A percentile compares a stretch with the other conserved stretches of the same genome.
Evolutionary conservation across 1,139 yeast species (phyloP).

Genomic region (Casaregolazyma suthepensis): DNA sequence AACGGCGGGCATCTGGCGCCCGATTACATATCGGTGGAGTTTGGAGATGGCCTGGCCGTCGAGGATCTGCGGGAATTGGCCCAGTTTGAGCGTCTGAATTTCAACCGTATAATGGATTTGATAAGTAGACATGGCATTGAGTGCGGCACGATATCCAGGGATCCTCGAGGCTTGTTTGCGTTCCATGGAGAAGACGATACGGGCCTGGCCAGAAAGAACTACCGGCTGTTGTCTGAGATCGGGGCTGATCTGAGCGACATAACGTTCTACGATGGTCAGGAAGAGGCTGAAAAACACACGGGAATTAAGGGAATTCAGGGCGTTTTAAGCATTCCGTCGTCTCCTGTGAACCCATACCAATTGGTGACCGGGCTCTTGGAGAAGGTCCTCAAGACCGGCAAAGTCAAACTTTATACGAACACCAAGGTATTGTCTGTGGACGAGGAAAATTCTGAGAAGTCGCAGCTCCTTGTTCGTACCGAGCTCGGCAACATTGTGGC

Average conservation of each 20-base stretch:
- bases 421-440: slow-evolving; percentile 32
- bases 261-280: slow-evolving; percentile 14
- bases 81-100: slow-evolving; percentile 23
- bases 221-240: slow-evolving; percentile 12
- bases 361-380: slow-evolving; percentile 33
- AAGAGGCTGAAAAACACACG: slow-evolving; percentile 16
- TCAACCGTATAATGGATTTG: slow-evolving; percentile 17
- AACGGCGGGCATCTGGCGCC: slow-evolving; percentile 47
- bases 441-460: slow-evolving; percentile 9
- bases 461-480: slow-evolving; percentile 16
- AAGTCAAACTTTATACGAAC: slow-evolving; percentile 38
- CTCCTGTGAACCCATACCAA: slow-evolving; percentile 40
- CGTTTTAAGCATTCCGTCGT: slow-evolving; percentile 37
- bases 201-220: slow-evolving; percentile 15
- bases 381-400: slow-evolving; percentile 26
- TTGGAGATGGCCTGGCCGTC: slow-evolving; percentile 18
- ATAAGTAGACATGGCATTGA: slow-evolving; percentile 32
- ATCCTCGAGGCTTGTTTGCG: slow-evolving; percentile 34
- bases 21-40: slow-evolving; percentile 22
- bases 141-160: slow-evolving; percentile 30
- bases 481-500: slow-evolving; percentile 5
- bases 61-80: slow-evolving; percentile 4
- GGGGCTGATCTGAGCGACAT: slow-evolving; percentile 9
- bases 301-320: slow-evolving; percentile 25
- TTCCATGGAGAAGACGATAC: slow-evolving; percentile 19